Base-by-base conservation (phyloP, 225 moss, liverwort and hornwort genomes). In the Anthoceros angustus region DNA sequence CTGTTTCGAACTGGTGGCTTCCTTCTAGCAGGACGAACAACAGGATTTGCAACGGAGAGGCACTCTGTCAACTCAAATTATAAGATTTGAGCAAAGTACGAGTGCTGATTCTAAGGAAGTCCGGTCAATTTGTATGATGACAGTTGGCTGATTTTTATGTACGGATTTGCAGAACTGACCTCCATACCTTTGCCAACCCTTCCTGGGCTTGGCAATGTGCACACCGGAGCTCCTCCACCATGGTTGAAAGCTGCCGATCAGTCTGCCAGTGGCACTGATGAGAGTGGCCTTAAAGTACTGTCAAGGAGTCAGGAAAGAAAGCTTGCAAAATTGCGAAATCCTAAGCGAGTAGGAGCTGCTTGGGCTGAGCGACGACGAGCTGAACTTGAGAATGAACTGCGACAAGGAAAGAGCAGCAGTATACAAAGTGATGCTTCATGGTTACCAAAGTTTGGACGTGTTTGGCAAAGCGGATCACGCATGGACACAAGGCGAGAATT, bases 391-490 rank as follows among this genome's bases (percentile, higher is more conserved):
- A 73, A 83, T 32, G 85, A 79, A 72, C 72, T 74, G 39, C 77
- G 76, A 65, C 88, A 87, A 63, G 85, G 87, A 62, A 42, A 73
- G 8, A 63, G 65, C 62, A 74, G 80, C 21, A 77, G n/a, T 42
- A 9, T 50, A 12, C 67, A 76, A 74, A 71, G 69, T 16, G 77
- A 77, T 71, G 74, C 80, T 64, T 67, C 76, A 50, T 98, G 98
- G 98, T 80, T 92, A 21, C 98, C 98, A 43, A 92, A 75, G 74
- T 98, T 98, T 71, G 98, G 98, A 66, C 86, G 98, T 67, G 92
- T 98, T 63, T 98, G 92, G 92, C 98, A 98, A 79, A 87, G 89
- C 78, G 95, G 95, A 39, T 82, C 98, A 66, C 89, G 98, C n/a
- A 82, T 77, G 61, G 92, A 92, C 21, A 86, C 86, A 9, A 77